Percentiles rank a stretch among this genome's conserved stretches.
These are phyloP conservation scores for Heterobasidion irregulare DNA, from an alignment of 1,284 basidiomycete genomes.

Conservation along the genomic window DNA sequence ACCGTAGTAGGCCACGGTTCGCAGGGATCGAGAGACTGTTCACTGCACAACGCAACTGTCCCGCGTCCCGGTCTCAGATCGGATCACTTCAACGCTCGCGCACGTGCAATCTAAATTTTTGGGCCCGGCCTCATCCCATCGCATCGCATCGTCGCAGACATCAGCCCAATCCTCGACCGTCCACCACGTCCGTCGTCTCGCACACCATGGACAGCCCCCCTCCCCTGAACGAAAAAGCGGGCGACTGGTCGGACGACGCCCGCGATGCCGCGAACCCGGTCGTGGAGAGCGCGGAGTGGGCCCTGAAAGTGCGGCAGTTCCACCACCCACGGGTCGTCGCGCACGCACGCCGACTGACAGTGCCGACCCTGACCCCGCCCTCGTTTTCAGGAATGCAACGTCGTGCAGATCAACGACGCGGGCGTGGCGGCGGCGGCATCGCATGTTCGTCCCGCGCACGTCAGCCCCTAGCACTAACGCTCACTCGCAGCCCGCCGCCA, in stretches of 20 bases:
- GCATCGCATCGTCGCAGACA: too few relatives aligned
- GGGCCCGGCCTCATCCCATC: too few relatives aligned
- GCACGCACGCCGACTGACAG: background rate
- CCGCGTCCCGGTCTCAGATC: too few relatives aligned
- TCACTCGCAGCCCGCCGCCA: background rate
- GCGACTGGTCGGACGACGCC: background rate
- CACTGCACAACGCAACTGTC: too few relatives aligned
- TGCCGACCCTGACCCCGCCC: background rate
- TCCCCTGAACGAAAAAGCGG: background rate
- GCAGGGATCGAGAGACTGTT: too few relatives aligned
- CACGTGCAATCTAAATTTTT: too few relatives aligned
- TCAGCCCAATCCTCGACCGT: too few relatives aligned
- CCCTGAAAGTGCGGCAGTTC: slow-evolving; percentile 32
- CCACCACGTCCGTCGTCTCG: too few relatives aligned
- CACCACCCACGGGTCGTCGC: background rate
- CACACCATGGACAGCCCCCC: too few relatives aligned
- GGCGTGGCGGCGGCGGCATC: slow-evolving; percentile 53
- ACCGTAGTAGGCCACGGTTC: too few relatives aligned
- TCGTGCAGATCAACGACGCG: slow-evolving; percentile 49
- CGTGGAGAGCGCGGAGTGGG: slow-evolving; percentile 38
- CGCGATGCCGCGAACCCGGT: slow-evolving; percentile 34
- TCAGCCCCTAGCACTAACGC: background rate
- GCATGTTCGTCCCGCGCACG: slow-evolving; percentile 37
- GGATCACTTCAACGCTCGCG: too few relatives aligned
- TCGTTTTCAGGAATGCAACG: slow-evolving; percentile 35